Evolutionary conservation across 2,329 filamentous ascomycete species (phyloP), one percentile per base, ranked within the genome.

Genomic region (Aplosporella prunicola): DNA sequence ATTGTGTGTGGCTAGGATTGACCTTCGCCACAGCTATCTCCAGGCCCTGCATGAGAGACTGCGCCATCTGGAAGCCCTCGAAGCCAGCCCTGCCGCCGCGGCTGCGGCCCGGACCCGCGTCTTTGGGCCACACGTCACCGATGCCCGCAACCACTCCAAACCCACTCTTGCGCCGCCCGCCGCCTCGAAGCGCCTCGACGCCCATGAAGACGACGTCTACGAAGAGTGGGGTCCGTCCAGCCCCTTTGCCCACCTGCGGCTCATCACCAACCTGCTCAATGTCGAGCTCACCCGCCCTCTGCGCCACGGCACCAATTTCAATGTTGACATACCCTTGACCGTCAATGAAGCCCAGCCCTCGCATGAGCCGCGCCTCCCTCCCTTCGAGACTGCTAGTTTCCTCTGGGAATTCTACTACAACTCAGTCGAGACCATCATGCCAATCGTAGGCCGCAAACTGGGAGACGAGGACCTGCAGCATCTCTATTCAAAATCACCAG

Each of bases 331-430:
- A 18, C 37, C 37, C 14, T 14, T 33, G 18, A 36, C 34, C 10
- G n/a, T n/a, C n/a, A n/a, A n/a, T n/a, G 22, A 38, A 13, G 20
- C 27, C 4, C 26, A 30, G 27, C 14, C 15, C 2, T 20, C 27
- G 20, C 23, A 28, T 5, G 14, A 25, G 13, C 37, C 20, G 3
- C n/a, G n/a, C n/a, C 27, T 40, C 7, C 38, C 32, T 10, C 38
- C 38, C 20, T n/a, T 17, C 13, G 32, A 40, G 22, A 40, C 38
- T 2, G 20, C 17, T 16, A 18, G 32, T 10, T 40, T 40, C 8
- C 27, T 40, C 5, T 9, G 35, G 17, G 38, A 40, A 10, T 40
- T 40, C 20, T 40, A 40, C 32, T 40, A 40, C 27, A 29, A 40
- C n/a, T 40, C 32, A 5, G 33, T 40, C 20, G 32, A 40, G 20